Conservation (phyloP, 768 basidiomycete species). For the Mycena albidolilacea region DNA sequence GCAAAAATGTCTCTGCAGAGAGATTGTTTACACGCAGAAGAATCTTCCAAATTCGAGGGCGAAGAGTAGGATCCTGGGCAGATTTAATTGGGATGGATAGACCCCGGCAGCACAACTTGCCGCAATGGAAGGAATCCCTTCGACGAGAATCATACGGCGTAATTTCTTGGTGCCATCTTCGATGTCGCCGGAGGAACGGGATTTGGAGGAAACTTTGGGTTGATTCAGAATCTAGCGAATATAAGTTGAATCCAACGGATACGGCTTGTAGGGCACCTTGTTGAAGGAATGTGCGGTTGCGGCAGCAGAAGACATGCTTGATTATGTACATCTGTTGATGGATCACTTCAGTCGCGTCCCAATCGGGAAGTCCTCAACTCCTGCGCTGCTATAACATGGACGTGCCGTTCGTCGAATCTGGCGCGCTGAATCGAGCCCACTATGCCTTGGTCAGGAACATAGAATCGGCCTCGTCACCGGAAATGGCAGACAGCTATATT, state of each 20-base stretch:
- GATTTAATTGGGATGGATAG: neutral
- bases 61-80: conserved; percentile 82
- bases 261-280: conserved; percentile 53
- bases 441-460: conserved; percentile 83
- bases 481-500: conserved; percentile 74
- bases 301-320: conserved; percentile 41
- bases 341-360: conserved; percentile 1
- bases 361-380: conserved; percentile 15
- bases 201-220: conserved; percentile 75
- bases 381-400: conserved; percentile 65
- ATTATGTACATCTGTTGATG: conserved; percentile 5
- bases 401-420: conserved; percentile 83
- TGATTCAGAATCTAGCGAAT: conserved; percentile 71
- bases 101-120: conserved; percentile 54
- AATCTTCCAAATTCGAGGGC: conserved; percentile 96
- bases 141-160: conserved; percentile 89
- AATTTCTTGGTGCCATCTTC: conserved; percentile 91
- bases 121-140: conserved; percentile 85
- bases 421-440: conserved; percentile 81
- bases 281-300: conserved; percentile 81
- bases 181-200: conserved; percentile 70
- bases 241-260: neutral
- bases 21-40: conserved; percentile 86
- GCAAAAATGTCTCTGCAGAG: conserved; percentile 80
- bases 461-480: conserved; percentile 71